Evolutionary conservation across 2,329 filamentous ascomycete genomes (phyloP).

Genomic region (Neofusicoccum cordaticola): DNA sequence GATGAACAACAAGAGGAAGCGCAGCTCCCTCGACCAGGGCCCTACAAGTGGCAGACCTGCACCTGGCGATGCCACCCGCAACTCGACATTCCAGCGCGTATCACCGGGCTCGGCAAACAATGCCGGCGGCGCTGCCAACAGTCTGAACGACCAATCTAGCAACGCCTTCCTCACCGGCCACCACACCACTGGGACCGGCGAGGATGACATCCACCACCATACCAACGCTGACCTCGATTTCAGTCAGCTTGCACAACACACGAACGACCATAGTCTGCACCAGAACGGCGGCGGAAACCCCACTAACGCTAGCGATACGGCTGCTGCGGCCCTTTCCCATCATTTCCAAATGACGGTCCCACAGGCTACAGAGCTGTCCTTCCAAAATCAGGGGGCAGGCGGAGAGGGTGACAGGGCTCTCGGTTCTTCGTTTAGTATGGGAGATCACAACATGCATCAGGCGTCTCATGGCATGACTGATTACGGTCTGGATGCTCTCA

Average conservation of each 20-base stretch:
- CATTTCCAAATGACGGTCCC: slow-evolving; percentile 57
- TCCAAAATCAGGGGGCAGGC: slow-evolving; percentile 44
- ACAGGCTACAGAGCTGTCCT: slow-evolving; percentile 54
- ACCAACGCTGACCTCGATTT: slow-evolving; percentile 30
- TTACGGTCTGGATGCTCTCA: slow-evolving; percentile 50
- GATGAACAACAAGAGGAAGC: slow-evolving; percentile 44
- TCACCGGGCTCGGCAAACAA: slow-evolving; percentile 25
- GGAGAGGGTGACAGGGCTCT: slow-evolving; percentile 39
- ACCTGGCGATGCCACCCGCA: slow-evolving; percentile 23
- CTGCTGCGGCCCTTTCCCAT: slow-evolving; percentile 52
- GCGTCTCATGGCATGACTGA: slow-evolving; percentile 35
- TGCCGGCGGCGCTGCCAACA: slow-evolving; percentile 24
- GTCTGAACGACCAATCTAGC: slow-evolving; percentile 35
- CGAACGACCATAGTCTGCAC: slow-evolving; percentile 31
- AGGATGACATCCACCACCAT: slow-evolving; percentile 42
- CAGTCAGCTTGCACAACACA: slow-evolving; percentile 28
- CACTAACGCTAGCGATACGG: slow-evolving; percentile 55
- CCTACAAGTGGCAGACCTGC: slow-evolving; percentile 33
- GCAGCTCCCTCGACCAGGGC: slow-evolving; percentile 45
- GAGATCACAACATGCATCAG: slow-evolving; percentile 40
- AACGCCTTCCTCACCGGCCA: slow-evolving; percentile 40
- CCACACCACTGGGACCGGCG: slow-evolving; percentile 35
- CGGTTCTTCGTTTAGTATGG: slow-evolving; percentile 41
- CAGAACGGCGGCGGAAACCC: slow-evolving; percentile 54
- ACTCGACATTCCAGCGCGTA: slow-evolving; percentile 16